phyloP scores from a whole-genome alignment of 2,329 filamentous ascomycete genomes.

The Cephalotrichum gorgonifer region DNA sequence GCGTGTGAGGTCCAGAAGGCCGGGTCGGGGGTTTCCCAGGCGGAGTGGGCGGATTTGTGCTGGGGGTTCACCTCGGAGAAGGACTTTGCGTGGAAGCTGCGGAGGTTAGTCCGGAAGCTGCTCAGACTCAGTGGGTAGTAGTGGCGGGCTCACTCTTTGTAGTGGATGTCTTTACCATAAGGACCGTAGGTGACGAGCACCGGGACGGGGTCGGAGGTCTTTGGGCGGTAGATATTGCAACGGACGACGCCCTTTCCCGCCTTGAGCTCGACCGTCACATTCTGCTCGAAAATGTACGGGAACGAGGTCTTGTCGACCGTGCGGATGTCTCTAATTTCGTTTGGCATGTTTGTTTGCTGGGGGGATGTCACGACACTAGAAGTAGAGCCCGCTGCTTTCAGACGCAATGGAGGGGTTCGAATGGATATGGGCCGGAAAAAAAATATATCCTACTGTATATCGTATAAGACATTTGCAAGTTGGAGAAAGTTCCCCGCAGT shows the following conservation, averaged over 20 bases:
- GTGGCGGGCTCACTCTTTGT: constrained; percentile 31
- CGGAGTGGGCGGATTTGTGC: constrained; percentile 41
- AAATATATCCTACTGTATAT: too few relatives aligned
- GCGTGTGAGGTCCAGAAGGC: constrained; percentile 43
- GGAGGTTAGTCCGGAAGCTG: background rate
- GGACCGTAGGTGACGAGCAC: constrained; percentile 63
- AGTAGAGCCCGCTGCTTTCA: too few relatives aligned
- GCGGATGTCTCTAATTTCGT: constrained; percentile 17
- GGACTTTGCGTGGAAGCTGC: constrained; percentile 25
- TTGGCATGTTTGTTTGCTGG: constrained; percentile 18
- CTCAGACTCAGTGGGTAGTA: background rate
- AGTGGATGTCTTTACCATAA: constrained; percentile 64
- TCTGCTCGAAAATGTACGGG: constrained; percentile 30
- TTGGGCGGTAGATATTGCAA: constrained; percentile 27
- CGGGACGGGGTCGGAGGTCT: constrained; percentile 25
- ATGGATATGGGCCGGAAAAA: background rate
- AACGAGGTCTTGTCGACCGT: constrained; percentile 18
- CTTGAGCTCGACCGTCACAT: constrained; percentile 21
- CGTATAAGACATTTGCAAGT: background rate
- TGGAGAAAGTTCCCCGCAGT: background rate
- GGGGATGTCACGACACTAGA: background rate
- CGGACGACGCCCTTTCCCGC: constrained; percentile 19
- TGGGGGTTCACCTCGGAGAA: constrained; percentile 40
- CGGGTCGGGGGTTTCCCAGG: constrained; percentile 50
- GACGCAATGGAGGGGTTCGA: background rate